Conservation (phyloP, 345 rosid genomes). For the Populus pruinosa region DNA sequence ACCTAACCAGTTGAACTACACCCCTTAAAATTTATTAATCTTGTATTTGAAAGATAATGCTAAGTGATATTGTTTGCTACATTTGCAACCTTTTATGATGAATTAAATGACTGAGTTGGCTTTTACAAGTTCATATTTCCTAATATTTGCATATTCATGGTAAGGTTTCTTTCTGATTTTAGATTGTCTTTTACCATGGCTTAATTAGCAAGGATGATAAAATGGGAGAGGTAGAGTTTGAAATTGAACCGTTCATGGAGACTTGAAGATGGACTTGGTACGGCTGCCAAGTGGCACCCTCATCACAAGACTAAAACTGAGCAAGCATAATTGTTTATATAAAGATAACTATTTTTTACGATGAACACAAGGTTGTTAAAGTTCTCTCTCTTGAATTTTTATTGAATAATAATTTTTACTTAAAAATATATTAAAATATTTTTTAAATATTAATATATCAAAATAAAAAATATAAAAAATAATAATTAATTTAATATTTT, state of each 20-base stretch:
- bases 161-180: conserved; percentile 8
- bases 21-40: too few species aligned
- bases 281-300: conserved; percentile 54
- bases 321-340: conserved; percentile 43
- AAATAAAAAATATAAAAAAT: too few species aligned
- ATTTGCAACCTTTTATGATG: too few species aligned
- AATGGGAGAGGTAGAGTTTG: conserved; percentile 85
- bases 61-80: background rate
- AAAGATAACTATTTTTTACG: conserved; percentile 55
- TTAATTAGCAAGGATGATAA: conserved; percentile 63
- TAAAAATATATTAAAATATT: too few species aligned
- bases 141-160: background rate
- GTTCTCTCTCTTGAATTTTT: conserved; percentile 41
- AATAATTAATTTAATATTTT: too few species aligned
- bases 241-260: conserved; percentile 43
- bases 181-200: conserved; percentile 71
- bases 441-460: too few species aligned
- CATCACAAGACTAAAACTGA: conserved; percentile 46
- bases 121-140: background rate
- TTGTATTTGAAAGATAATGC: background rate
- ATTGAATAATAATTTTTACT: too few species aligned
- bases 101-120: background rate
- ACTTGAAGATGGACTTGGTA: conserved; percentile 42
- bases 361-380: conserved; percentile 49
- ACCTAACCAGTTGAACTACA: too few species aligned